Percentiles rank a stretch among this genome's conserved stretches.
Conservation (phyloP, 2,329 filamentous ascomycete species). For the Clonostachys byssicola region DNA sequence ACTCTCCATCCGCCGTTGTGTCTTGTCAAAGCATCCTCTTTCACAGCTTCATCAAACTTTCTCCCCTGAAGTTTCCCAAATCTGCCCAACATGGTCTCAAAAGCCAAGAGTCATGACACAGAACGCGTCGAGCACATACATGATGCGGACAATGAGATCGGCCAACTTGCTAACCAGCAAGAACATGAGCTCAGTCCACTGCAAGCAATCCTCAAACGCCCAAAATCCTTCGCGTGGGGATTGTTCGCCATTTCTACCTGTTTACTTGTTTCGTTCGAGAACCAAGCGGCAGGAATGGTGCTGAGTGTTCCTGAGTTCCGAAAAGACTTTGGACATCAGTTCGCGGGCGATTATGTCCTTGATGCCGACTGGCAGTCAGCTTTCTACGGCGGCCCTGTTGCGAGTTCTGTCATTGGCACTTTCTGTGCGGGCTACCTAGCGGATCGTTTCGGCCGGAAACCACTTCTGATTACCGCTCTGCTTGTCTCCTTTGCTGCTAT, state of each 20-base stretch:
- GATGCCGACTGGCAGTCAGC: conserved; percentile 37
- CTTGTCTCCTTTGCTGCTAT: conserved; percentile 28
- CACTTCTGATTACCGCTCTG: conserved; percentile 28
- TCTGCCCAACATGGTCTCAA: no score
- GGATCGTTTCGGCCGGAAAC: conserved; percentile 23
- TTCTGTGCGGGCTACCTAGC: conserved; percentile 8
- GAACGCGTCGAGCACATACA: no score
- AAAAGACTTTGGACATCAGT: conserved; percentile 34
- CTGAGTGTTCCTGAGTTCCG: conserved; percentile 38
- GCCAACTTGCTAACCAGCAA: no score
- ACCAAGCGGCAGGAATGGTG: conserved; percentile 31
- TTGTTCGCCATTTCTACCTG: conserved; percentile 31
- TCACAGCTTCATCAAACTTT: no score
- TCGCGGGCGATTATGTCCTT: conserved; percentile 28
- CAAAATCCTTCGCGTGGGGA: conserved; percentile 22
- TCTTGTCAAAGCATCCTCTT: no score
- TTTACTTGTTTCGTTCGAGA: conserved; percentile 32
- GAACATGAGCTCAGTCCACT: no score
- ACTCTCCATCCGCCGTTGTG: no score
- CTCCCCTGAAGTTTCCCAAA: no score
- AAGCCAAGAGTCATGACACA: no score
- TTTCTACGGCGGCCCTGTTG: conserved; percentile 34
- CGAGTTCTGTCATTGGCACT: conserved; percentile 9
- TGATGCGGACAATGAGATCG: no score
- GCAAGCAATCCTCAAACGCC: neutral